Percentiles rank a stretch among this genome's conserved stretches.
phyloP scores from a whole-genome alignment of 1,284 basidiomycete species.

The Tausonia pullulans region DNA sequence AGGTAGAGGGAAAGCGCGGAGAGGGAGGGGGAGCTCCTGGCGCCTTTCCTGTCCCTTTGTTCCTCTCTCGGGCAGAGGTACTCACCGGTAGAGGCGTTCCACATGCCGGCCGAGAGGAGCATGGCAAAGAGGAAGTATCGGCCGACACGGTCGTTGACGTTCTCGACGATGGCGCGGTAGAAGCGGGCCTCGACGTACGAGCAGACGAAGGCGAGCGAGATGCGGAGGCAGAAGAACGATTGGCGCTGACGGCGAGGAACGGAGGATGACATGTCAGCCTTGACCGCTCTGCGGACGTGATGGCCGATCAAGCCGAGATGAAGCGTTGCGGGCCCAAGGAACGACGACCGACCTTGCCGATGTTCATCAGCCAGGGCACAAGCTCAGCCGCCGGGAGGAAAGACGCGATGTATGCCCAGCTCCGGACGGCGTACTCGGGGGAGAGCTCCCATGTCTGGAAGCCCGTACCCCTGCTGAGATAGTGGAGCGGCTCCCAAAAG shows the following conservation, averaged over 20 bases:
- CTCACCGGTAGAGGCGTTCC: conserved; percentile 71
- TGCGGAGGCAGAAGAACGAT: conserved; percentile 78
- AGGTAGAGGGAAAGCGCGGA: not conserved
- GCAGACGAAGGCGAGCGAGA: conserved; percentile 62
- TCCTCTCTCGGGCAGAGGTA: conserved; percentile 1
- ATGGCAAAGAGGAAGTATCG: conserved; percentile 82
- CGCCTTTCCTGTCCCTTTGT: not conserved
- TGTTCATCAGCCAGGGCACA: conserved; percentile 29
- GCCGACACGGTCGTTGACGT: conserved; percentile 77
- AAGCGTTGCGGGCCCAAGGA: conserved; percentile 24
- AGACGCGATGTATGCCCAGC: conserved; percentile 82
- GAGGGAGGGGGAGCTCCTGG: not conserved
- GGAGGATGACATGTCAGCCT: conserved; percentile 4
- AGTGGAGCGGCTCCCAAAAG: conserved; percentile 97
- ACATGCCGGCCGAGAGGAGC: conserved; percentile 81
- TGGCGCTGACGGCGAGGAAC: conserved; percentile 45
- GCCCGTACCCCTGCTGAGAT: conserved; percentile 65
- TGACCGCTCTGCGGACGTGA: not conserved
- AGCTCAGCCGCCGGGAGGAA: conserved; percentile 42
- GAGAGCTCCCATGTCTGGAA: conserved; percentile 99
- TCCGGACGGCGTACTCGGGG: conserved; percentile 77
- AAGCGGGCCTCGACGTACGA: conserved; percentile 73
- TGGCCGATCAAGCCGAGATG: not conserved
- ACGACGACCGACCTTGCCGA: conserved; percentile 36
- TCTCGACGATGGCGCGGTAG: conserved; percentile 67